Base-by-base conservation (phyloP, 2,329 filamentous ascomycete genomes). In the Xylaria polymorpha region DNA sequence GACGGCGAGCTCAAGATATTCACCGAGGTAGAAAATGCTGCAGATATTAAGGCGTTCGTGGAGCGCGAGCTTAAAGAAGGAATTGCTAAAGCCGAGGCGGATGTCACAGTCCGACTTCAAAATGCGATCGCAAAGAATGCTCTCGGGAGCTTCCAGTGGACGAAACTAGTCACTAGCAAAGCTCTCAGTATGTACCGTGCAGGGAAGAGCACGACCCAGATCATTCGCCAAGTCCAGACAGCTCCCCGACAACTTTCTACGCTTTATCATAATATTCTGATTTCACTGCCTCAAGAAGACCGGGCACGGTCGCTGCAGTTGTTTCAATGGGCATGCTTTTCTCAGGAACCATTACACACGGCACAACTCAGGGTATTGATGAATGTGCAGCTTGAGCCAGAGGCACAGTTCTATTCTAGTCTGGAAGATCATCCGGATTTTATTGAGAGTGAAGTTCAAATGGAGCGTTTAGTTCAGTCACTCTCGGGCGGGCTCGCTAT, bases 111-210 rank as follows among this genome's bases (percentile, higher is more conserved):
- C 53, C 35, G 53, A 41, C 35, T 37, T 29, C 32, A 41, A 25
- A 55, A 29, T 48, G 51, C 10, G 29, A 60, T 60, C 22, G 37
- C 55, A 10, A 50, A 65, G 55, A 53, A 44, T 50, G 51, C 51
- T 20, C 48, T 22, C 10, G 61, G 53, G 39, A 60, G 53, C 35
- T 65, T 65, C 18, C 44, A 50, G 20, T 60, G 41, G 55, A 60
- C 29, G 5, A 51, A 60, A 39, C 35, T 65, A 41, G 43, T 59
- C 29, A 65, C 53, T 44, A 35, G 29, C 14, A 65, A 57, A 51
- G 53, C 62, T 8, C 35, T 65, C n/a, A 20, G 44, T 29, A 53
- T 56, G 56, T 8, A 59, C 22, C 18, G 51, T 14, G n/a, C 8
- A 20, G n/a, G 32, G n/a, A 56, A 56, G 51, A 56, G 51, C 15